These are phyloP conservation scores for Mucor racemosus DNA, from an alignment of 371 early-diverging fungal species.

Conservation along the genomic window DNA sequence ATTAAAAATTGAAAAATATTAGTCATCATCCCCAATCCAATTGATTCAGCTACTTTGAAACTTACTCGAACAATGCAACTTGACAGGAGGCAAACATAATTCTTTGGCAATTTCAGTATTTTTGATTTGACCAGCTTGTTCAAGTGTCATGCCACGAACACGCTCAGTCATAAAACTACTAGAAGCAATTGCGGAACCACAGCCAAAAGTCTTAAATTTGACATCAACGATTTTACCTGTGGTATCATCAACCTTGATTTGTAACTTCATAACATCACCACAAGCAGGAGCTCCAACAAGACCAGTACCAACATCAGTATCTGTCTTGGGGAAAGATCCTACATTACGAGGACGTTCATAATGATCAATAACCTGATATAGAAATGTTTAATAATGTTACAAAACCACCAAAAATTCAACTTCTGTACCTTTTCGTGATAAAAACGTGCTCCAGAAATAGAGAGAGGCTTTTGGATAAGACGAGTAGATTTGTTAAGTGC, in stretches of 20 bases:
- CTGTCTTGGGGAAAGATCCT: slow-evolving; percentile 89
- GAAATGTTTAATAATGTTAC: background rate
- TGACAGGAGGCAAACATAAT: slow-evolving; percentile 96
- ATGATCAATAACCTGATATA: slow-evolving; percentile 84
- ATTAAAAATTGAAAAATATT: background rate
- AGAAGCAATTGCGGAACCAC: slow-evolving; percentile 98
- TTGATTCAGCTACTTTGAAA: slow-evolving; percentile 6
- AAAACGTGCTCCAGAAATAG: slow-evolving; percentile 48
- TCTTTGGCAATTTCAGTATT: slow-evolving; percentile 98
- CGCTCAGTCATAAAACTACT: slow-evolving; percentile 94
- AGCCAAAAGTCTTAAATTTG: slow-evolving; percentile 99
- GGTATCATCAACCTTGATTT: slow-evolving; percentile 94
- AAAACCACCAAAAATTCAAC: background rate
- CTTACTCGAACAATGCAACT: slow-evolving; percentile 97
- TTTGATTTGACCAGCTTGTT: slow-evolving; percentile 91
- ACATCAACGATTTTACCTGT: slow-evolving; percentile 94
- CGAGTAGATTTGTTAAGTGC: slow-evolving; percentile 28
- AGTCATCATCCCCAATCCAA: slow-evolving; percentile 2
- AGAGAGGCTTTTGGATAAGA: slow-evolving; percentile 37
- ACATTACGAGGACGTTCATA: slow-evolving; percentile 97
- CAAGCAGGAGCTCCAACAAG: slow-evolving; percentile 99
- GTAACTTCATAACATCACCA: slow-evolving; percentile 99
- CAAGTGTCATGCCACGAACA: slow-evolving; percentile 92
- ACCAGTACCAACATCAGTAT: slow-evolving; percentile 94
- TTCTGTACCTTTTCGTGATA: slow-evolving; percentile 73